Percentiles rank a stretch among this genome's conserved stretches.
phyloP scores from a whole-genome alignment of 2,329 filamentous ascomycete genomes.

The Ascomycota sp. region DNA sequence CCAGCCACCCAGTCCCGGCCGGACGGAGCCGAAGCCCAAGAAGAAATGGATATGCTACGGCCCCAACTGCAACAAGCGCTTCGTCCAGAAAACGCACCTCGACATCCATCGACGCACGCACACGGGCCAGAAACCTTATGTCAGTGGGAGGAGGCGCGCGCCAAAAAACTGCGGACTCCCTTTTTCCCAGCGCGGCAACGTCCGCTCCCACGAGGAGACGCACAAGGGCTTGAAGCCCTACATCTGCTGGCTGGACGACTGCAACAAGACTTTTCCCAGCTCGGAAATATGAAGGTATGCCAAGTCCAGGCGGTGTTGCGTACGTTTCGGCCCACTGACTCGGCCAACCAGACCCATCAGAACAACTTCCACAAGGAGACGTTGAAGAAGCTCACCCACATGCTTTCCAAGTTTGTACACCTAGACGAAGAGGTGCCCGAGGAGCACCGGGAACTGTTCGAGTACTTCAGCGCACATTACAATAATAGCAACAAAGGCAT shows the following conservation, averaged over 20 bases:
- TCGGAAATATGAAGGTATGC: constrained; percentile 74
- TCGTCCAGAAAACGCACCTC: constrained; percentile 81
- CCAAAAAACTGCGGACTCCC: constrained; percentile 53
- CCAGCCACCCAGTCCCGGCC: constrained; percentile 5
- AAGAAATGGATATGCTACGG: constrained; percentile 59
- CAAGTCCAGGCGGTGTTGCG: too few relatives aligned
- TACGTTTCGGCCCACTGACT: too few relatives aligned
- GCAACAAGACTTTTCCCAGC: constrained; percentile 77
- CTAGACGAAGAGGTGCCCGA: constrained; percentile 34
- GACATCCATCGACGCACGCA: constrained; percentile 79
- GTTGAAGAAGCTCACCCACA: constrained; percentile 45
- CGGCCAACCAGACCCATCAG: constrained; percentile 48
- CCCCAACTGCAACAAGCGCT: constrained; percentile 58
- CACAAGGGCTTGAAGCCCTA: constrained; percentile 63
- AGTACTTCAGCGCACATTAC: constrained; percentile 75
- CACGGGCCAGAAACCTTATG: constrained; percentile 77
- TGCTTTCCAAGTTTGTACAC: constrained; percentile 47
- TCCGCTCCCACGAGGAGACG: constrained; percentile 64
- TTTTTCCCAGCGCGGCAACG: constrained; percentile 77
- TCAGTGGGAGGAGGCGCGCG: constrained; percentile 45
- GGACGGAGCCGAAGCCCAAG: constrained; percentile 10
- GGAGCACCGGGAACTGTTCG: constrained; percentile 54
- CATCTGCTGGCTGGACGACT: constrained; percentile 62
- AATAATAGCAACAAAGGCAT: constrained; percentile 98
- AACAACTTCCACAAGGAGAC: constrained; percentile 80